Evolutionary conservation across 2,329 filamentous ascomycete species (phyloP).

Genomic region (Fusarium dlaminii): DNA sequence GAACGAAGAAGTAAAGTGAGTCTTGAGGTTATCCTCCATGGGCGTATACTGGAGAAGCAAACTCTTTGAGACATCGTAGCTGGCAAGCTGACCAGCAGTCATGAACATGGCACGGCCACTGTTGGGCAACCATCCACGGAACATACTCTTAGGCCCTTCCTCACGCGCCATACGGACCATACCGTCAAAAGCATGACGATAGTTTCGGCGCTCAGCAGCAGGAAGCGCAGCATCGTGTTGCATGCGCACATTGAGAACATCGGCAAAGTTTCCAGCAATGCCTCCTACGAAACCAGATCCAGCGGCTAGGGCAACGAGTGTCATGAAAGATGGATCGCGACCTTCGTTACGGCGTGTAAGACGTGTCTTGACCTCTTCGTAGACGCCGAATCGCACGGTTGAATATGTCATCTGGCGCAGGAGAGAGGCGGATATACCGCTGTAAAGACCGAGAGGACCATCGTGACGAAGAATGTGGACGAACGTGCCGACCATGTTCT

Average conservation of each 20-base stretch:
- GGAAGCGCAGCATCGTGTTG: conserved; percentile 89
- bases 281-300: conserved; percentile 89
- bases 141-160: conserved; percentile 80
- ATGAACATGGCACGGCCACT: conserved; percentile 83
- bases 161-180: conserved; percentile 86
- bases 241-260: conserved; percentile 98
- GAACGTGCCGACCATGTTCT: conserved; percentile 87
- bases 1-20: conserved; percentile 82
- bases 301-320: conserved; percentile 85
- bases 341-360: conserved; percentile 57
- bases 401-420: conserved; percentile 96
- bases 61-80: conserved; percentile 84
- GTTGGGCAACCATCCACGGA: conserved; percentile 88
- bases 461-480: conserved; percentile 80
- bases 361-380: conserved; percentile 87
- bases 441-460: conserved; percentile 85
- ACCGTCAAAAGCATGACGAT: conserved; percentile 88
- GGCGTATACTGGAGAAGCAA: conserved; percentile 72
- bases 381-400: conserved; percentile 94
- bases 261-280: conserved; percentile 90
- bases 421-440: conserved; percentile 89
- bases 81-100: conserved; percentile 85
- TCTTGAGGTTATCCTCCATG: conserved; percentile 74
- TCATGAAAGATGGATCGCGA: conserved; percentile 71
- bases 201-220: conserved; percentile 78